Conservation (phyloP, 1,284 basidiomycete genomes). For the Puccinia coronata region DNA sequence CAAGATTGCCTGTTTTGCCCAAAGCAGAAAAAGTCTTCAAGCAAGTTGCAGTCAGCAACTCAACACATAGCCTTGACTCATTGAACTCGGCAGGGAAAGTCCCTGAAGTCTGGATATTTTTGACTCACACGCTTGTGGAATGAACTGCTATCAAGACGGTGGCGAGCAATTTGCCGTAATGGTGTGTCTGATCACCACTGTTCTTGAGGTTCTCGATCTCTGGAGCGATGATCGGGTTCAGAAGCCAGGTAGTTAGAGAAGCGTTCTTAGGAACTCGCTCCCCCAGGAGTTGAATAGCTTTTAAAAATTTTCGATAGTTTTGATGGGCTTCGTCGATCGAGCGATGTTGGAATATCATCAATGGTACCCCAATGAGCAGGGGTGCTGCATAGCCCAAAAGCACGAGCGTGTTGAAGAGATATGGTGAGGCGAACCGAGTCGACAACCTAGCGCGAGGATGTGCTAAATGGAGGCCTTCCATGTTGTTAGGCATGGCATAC, state of each 20-base stretch:
- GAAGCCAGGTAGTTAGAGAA: conserved; percentile 2
- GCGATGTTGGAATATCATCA: neutral
- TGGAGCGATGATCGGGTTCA: neutral
- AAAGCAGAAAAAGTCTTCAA: neutral
- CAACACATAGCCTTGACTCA: neutral
- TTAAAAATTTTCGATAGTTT: neutral
- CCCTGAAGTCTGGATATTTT: neutral
- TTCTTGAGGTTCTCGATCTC: neutral
- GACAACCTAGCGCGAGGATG: conserved; percentile 8
- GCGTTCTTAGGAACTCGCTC: neutral
- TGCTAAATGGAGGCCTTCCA: neutral
- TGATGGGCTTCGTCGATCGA: neutral
- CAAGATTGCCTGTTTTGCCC: conserved; percentile 15
- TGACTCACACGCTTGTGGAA: neutral
- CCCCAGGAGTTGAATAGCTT: neutral
- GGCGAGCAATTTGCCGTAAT: conserved; percentile 3
- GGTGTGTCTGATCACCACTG: neutral
- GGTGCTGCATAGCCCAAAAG: neutral
- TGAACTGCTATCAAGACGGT: neutral
- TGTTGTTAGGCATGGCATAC: neutral
- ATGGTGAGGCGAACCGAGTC: conserved; percentile 13
- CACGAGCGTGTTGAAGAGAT: neutral
- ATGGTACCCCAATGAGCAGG: neutral
- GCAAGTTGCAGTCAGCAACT: neutral
- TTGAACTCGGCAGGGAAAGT: neutral